Base-by-base conservation (phyloP, 306 rosid genomes). In the Citrullus colocynthis region DNA sequence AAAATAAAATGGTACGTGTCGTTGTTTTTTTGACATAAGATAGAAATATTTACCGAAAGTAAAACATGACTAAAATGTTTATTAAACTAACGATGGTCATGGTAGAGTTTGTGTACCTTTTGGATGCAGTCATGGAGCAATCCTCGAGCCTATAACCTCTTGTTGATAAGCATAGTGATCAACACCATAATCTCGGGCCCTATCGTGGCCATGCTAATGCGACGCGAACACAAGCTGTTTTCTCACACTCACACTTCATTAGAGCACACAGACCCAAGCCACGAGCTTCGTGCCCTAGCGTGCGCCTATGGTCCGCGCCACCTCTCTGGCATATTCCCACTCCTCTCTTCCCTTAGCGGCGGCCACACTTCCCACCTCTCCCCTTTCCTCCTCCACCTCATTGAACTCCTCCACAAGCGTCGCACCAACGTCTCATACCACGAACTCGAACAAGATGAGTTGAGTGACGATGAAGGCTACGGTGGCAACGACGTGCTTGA, bases 281-380 rank as follows among this genome's bases (percentile, higher is more conserved):
- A 88, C 1, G 95, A 89, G 83, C 93, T 89, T 18, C 79, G 93
- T 17, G 73, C 85, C 21, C 74, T 95, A 10, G 93, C 92, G 2
- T 92, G 98, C 41, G 93, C 87, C 20, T 92, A 92, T 4, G 92
- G 96, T 41, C 92, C 97, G 60, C 96, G 97, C 14, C 96, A 92
- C 54, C 78, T 89, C 28, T 54, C 96, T 0, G 82, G 90, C 41
- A 13, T 92, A 21, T 85, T 92, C 8, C 84, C 96, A 1, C 76
- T 89, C 21, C 83, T 87, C 2, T 80, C 93, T 8, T 85, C 96
- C 36, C 17, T 95, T 1, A 80, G 85, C 67, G 97, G 97, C 16
- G 49, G 86, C 6, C 70, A 52, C 55, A 56, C 74, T 30, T 63
- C 93, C 9, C 90, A 93, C 30, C 81, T 86, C 3, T 85, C 84